Evolutionary conservation across 176 grass and related monocot genomes (phyloP).

Genomic region (Musa itinerans): DNA sequence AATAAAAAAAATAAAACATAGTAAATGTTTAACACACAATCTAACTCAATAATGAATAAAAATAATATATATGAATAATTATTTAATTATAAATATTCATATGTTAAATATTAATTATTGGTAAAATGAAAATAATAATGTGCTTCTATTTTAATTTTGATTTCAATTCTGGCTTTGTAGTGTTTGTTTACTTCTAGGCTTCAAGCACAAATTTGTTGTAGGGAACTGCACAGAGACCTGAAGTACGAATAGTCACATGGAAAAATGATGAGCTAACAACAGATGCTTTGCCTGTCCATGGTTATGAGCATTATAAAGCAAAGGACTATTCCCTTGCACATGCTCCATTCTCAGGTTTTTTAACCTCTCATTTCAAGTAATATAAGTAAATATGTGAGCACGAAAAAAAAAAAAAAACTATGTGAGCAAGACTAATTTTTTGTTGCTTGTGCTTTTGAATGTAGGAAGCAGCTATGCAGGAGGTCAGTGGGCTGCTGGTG

Average conservation of each 20-base stretch:
- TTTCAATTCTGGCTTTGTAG: background rate
- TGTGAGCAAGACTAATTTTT: background rate
- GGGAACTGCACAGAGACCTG: slow-evolving; percentile 93
- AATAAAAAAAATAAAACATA: no score
- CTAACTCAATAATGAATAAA: no score
- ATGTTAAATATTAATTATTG: background rate
- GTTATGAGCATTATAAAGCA: slow-evolving; percentile 93
- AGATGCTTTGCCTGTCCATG: slow-evolving; percentile 93
- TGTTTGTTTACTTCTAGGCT: background rate
- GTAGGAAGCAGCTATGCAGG: slow-evolving; percentile 95
- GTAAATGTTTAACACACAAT: no score
- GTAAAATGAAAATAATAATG: background rate
- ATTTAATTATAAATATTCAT: background rate
- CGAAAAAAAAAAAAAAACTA: background rate
- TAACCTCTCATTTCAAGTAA: background rate
- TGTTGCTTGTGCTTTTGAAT: slow-evolving; percentile 16
- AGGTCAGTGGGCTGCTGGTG: slow-evolving; percentile 92
- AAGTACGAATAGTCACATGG: slow-evolving; percentile 90
- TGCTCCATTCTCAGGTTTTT: slow-evolving; percentile 80
- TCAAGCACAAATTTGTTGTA: slow-evolving; percentile 14
- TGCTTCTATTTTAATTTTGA: no score
- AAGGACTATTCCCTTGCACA: slow-evolving; percentile 95
- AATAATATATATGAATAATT: no score
- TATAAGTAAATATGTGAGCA: background rate
- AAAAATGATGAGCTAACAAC: slow-evolving; percentile 95